phyloP scores from a whole-genome alignment of 306 rosid species.

The Ormosia semicastrata region DNA sequence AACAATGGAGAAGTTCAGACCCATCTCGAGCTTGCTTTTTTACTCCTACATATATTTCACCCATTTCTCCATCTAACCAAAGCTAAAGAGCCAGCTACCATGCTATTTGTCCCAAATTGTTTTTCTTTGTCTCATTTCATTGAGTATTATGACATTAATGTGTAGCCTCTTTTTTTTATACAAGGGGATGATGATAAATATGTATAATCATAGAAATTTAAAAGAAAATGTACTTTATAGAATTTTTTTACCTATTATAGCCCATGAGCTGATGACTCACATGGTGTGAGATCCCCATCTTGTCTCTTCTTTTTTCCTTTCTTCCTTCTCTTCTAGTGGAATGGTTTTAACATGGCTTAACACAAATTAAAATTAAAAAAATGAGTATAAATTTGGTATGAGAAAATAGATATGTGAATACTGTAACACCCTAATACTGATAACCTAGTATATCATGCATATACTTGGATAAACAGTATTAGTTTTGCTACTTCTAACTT shows the following conservation, averaged over 20 bases:
- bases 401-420: too few species aligned
- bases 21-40: conserved; percentile 43
- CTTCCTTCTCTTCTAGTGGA: neutral
- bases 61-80: conserved; percentile 34
- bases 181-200: neutral
- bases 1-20: conserved; percentile 41
- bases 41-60: conserved; percentile 38
- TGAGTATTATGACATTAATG: neutral
- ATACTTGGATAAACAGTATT: too few species aligned
- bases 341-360: neutral
- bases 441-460: too few species aligned
- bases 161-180: neutral
- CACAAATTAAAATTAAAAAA: too few species aligned
- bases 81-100: neutral
- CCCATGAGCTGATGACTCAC: too few species aligned
- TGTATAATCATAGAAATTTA: neutral
- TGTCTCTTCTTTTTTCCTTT: too few species aligned
- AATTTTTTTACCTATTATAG: too few species aligned
- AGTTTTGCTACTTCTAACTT: too few species aligned
- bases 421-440: too few species aligned
- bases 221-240: neutral
- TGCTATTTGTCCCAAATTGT: neutral
- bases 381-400: too few species aligned
- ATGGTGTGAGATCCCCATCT: too few species aligned
- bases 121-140: neutral